Evolutionary conservation across 106 monocot genomes (phyloP).

Genomic region (Alisma plantagoaquatica): DNA sequence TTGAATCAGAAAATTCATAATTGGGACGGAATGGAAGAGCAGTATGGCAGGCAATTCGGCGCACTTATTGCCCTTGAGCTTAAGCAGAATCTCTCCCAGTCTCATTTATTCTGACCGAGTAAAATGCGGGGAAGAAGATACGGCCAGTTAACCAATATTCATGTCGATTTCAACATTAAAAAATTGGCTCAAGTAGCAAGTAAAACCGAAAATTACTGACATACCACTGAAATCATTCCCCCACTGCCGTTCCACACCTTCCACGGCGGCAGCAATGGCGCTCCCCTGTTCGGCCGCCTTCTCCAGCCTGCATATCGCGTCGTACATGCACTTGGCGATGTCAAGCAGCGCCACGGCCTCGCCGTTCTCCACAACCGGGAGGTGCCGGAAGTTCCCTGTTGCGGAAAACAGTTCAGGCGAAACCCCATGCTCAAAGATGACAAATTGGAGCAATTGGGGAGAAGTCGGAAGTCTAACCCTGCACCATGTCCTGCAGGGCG

Average conservation of each 20-base stretch:
- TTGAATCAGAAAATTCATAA: too few relatives aligned
- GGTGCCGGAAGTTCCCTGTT: slow-evolving; percentile 88
- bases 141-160: too few relatives aligned
- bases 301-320: slow-evolving; percentile 91
- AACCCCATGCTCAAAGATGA: too few relatives aligned
- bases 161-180: neutral
- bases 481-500: slow-evolving; percentile 89
- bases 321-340: slow-evolving; percentile 85
- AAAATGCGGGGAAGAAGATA: neutral
- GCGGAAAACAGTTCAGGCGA: too few relatives aligned
- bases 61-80: too few relatives aligned
- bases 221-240: slow-evolving; percentile 58
- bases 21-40: too few relatives aligned
- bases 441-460: too few relatives aligned
- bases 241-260: slow-evolving; percentile 74
- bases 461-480: slow-evolving; percentile 28
- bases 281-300: slow-evolving; percentile 88
- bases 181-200: neutral
- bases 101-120: neutral
- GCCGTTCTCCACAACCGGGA: slow-evolving; percentile 87
- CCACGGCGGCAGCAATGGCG: slow-evolving; percentile 75
- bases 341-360: slow-evolving; percentile 89
- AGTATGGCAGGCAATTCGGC: too few relatives aligned
- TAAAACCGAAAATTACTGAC: too few relatives aligned
- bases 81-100: too few relatives aligned